Evolutionary conservation across 345 rosid species (phyloP), one percentile per base, ranked within the genome.

Genomic region (Lenwebbia sp.): DNA sequence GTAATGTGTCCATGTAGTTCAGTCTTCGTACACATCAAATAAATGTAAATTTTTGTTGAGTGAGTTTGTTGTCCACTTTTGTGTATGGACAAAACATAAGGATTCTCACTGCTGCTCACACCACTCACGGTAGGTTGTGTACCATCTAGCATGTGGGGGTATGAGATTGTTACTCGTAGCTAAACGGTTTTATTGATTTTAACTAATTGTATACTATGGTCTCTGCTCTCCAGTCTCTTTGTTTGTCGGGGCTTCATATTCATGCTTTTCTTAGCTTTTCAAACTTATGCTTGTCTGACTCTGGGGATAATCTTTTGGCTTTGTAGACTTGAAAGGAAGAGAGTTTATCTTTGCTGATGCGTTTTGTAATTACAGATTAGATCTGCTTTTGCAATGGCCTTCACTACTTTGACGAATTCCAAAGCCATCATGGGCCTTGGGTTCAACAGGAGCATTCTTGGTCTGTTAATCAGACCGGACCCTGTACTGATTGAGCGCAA

Each of bases 301-400:
- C 26, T 10, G 81, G 81, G 78, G 14, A 70, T 70, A 70, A 70
- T 70, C 47, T 70, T 33, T 70, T 70, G 78, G 78, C 12, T 40
- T 33, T 70, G 25, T 70, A 2, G 78, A 70, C 78, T 70, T 40
- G 22, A 17, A 70, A 33, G 25, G 44, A 40, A 70, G 44, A 70
- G 78, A 37, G 25, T 19, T 33, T 52, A 30, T 83, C 26, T 47
- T 54, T 54, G 52, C 41, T 41, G 37, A 22, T 82, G 58, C 84
- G 55, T 54, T 13, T 44, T 81, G 52, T 54, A 84, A 84, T 65
- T 88, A 65, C 96, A 97, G 99, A 91, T 97, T 87, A 94, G 90
- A 90, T 95, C 99, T 84, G 98, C 99, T n/a, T 97, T 97, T 91
- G 86, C 92, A 40, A 93, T 95, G 97, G 99, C 99, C 23, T 91